phyloP scores from a whole-genome alignment of 2,329 filamentous ascomycete genomes.

The Orbilia ellipsospora region DNA sequence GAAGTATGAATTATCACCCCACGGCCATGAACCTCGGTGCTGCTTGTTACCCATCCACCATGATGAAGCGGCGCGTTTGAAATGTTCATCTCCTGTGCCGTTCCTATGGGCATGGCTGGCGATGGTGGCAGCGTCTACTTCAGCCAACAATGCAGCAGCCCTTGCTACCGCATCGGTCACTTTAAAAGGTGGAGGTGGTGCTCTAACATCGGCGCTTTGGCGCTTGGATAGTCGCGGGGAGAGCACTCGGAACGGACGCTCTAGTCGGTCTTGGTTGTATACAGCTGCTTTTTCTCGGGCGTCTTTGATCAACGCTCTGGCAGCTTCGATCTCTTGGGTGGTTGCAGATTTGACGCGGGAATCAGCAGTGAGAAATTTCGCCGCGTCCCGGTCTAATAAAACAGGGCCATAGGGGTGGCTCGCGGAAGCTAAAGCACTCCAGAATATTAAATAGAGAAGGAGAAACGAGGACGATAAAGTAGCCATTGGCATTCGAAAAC shows the following conservation, averaged over 20 bases:
- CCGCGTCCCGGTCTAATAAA: no score
- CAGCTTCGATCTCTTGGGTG: constrained; percentile 4
- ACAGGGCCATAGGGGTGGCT: no score
- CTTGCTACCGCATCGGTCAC: not conserved
- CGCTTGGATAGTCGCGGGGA: not conserved
- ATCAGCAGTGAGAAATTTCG: constrained; percentile 6
- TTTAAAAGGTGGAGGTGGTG: constrained; percentile 2
- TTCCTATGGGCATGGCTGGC: not conserved
- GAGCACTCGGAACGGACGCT: not conserved
- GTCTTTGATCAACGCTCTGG: constrained; percentile 14
- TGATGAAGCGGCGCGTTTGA: not conserved
- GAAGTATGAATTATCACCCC: not conserved
- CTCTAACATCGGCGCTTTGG: not conserved
- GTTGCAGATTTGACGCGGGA: constrained; percentile 13
- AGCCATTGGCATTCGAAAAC: no score
- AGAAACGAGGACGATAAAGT: no score
- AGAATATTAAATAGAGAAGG: no score
- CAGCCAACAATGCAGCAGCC: constrained; percentile 8
- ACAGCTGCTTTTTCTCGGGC: constrained; percentile 12
- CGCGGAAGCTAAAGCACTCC: no score
- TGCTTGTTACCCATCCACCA: constrained; percentile 26
- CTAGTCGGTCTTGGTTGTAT: constrained; percentile 5
- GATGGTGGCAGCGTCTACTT: not conserved
- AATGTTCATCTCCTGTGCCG: not conserved
- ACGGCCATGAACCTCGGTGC: constrained; percentile 22